These are phyloP conservation scores for Amesomyces nigricolor DNA, from an alignment of 2,329 filamentous ascomycete species.

Conservation along the genomic window DNA sequence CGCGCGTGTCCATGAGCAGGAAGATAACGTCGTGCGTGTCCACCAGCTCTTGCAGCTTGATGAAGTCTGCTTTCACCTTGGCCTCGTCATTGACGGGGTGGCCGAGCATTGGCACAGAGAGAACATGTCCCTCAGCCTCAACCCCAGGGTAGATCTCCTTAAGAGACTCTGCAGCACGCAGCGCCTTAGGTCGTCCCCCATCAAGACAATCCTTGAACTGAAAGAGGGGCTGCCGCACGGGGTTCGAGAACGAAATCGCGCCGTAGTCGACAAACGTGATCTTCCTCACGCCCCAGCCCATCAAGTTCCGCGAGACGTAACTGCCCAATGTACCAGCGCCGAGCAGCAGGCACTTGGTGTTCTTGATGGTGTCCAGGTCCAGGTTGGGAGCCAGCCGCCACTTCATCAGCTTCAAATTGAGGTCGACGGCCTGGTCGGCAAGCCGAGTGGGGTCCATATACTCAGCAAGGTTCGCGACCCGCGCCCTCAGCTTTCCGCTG, in stretches of 20 bases:
- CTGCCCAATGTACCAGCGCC: constrained; percentile 90
- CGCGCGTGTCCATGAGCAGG: constrained; percentile 92
- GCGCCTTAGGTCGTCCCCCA: constrained; percentile 79
- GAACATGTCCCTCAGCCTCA: constrained; percentile 68
- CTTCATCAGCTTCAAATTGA: constrained; percentile 98
- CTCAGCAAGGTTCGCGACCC: constrained; percentile 76
- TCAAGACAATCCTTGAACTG: constrained; percentile 81
- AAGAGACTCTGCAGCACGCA: constrained; percentile 71
- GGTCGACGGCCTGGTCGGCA: constrained; percentile 88
- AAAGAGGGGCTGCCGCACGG: constrained; percentile 89
- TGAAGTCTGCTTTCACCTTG: constrained; percentile 67
- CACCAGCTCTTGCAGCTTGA: constrained; percentile 67
- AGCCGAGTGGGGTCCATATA: constrained; percentile 88
- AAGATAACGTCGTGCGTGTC: constrained; percentile 88
- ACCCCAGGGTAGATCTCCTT: constrained; percentile 87
- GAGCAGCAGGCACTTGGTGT: constrained; percentile 81
- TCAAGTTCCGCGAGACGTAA: constrained; percentile 84
- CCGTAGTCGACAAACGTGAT: constrained; percentile 96
- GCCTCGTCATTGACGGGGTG: constrained; percentile 74
- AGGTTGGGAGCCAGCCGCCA: constrained; percentile 91
- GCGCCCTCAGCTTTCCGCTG: constrained; percentile 69
- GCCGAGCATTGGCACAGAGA: constrained; percentile 92
- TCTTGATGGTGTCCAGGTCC: constrained; percentile 81
- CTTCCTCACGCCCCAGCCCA: constrained; percentile 93
- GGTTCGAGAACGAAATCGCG: constrained; percentile 90